Evolutionary conservation across 169 alveolate genomes (phyloP).

Genomic region (Blepharisma undulans): DNA sequence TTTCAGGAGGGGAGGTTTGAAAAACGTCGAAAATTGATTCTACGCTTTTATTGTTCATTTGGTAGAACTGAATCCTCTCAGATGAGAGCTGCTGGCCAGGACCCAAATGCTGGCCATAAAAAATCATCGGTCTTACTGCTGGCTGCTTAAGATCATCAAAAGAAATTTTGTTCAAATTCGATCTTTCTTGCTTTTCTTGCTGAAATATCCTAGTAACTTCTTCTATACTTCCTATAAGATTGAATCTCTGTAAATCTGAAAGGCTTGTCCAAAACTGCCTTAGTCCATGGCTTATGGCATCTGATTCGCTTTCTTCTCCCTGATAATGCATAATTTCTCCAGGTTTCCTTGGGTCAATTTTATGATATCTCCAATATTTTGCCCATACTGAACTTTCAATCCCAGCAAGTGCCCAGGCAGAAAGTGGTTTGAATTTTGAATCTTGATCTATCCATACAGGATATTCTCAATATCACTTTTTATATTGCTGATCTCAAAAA

Average conservation of each 20-base stretch:
- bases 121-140: neutral
- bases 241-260: neutral
- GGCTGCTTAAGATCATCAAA: neutral
- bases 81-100: neutral
- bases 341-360: neutral
- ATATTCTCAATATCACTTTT: neutral
- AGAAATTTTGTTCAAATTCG: neutral
- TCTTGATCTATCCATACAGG: neutral
- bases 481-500: neutral
- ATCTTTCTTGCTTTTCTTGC: neutral
- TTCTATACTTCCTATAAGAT: neutral
- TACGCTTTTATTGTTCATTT: neutral
- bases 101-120: neutral
- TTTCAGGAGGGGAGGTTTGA: neutral
- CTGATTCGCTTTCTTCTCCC: neutral
- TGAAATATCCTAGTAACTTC: neutral
- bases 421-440: neutral
- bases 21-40: neutral
- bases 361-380: neutral
- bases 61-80: neutral
- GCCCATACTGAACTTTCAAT: neutral
- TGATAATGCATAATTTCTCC: neutral
- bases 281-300: neutral
- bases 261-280: neutral
- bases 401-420: neutral